Evolutionary conservation across 2,329 filamentous ascomycete species (phyloP), one percentile per base, ranked within the genome.

Genomic region (Monosporascus sp.): DNA sequence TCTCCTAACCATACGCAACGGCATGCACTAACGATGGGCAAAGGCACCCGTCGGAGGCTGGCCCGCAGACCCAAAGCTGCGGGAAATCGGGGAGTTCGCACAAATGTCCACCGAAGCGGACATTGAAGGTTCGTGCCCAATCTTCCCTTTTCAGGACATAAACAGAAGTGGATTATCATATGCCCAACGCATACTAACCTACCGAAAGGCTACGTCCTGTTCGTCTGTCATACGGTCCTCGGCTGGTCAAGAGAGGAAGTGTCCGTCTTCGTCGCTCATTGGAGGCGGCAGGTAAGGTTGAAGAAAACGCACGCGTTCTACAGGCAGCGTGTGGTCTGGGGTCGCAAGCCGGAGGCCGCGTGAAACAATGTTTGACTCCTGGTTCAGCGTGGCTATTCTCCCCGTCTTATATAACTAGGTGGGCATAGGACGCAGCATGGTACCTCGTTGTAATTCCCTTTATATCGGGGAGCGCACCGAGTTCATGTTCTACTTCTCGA

Each of bases 161-260:
- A 35, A 35, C 41, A 11, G 41, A 6, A 20, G 3, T 25, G 14
- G 20, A n/a, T 17, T 14, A 6, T n/a, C n/a, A 6, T n/a, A 7
- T 18, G 11, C 24, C 43, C 14, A 8, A 31, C 7, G 15, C 25
- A 43, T 20, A 18, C 24, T 24, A 46, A 24, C 22, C 41, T 11
- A 25, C 20, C 14, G 6, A 27, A 46, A 46, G 43, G 43, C 11
- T 46, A 46, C 35, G 62, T 52, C 2, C 62, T 68, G 9, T 71
- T 65, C 37, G 66, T 73, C 49, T 64, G 63, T 0, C 64, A 70
- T 17, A 64, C 72, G 48, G 67, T 71, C 15, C 54, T 64, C 5
- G 68, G 68, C 0, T 73, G 71, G 71, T 60, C 62, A 0, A 63
- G 58, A 8, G 63, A 67, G 2, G 67, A 73, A 4, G 65, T 71